Evolutionary conservation across 495 filamentous ascomycete genomes (phyloP).

Genomic region (Parmelia sp.): DNA sequence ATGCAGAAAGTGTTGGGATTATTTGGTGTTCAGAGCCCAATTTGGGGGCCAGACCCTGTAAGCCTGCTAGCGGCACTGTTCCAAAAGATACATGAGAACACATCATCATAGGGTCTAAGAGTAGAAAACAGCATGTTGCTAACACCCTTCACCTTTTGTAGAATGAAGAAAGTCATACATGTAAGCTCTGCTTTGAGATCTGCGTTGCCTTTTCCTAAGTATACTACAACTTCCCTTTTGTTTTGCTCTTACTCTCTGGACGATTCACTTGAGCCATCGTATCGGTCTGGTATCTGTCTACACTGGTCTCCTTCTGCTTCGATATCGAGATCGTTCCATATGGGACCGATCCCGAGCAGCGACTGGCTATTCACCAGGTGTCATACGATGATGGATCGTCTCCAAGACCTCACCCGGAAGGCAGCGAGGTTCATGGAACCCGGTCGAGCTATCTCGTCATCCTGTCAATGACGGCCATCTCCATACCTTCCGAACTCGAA

Average conservation of each 20-base stretch:
- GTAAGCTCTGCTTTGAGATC: no score
- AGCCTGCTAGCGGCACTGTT: not conserved
- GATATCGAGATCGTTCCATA: not conserved
- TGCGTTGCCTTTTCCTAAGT: not conserved
- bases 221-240: no score
- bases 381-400: not conserved
- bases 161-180: no score
- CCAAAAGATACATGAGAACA: not conserved
- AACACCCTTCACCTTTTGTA: no score
- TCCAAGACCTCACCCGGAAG: not conserved
- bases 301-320: not conserved
- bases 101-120: no score
- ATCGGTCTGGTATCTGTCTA: no score
- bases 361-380: not conserved
- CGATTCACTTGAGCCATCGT: no score
- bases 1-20: not conserved
- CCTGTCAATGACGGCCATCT: no score
- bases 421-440: not conserved
- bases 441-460: not conserved
- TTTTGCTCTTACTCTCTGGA: no score
- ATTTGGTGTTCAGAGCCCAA: not conserved
- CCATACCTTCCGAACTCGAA: no score
- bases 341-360: not conserved
- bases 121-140: no score
- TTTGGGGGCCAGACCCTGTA: not conserved